These are phyloP conservation scores for Chalara sp. DNA, from an alignment of 2,329 filamentous ascomycete species.

Conservation along the genomic window DNA sequence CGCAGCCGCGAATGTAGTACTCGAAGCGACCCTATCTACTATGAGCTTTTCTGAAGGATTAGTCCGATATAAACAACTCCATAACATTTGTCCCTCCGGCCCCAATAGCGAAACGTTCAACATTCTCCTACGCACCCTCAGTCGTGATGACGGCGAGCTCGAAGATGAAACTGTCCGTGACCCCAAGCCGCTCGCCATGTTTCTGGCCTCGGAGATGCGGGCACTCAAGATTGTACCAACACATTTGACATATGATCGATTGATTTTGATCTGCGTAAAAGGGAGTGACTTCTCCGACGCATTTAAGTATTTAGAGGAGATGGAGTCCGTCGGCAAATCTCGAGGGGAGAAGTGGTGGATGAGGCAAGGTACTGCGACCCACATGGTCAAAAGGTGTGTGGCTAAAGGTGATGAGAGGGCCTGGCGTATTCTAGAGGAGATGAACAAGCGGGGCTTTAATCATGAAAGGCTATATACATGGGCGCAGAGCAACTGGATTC, in stretches of 20 bases:
- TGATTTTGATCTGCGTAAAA: conserved; percentile 49
- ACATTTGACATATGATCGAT: conserved; percentile 52
- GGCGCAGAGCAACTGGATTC: background rate
- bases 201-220: conserved; percentile 55
- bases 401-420: conserved; percentile 14
- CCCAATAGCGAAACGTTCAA: conserved; percentile 54
- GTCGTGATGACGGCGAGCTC: conserved; percentile 25
- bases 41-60: conserved; percentile 43
- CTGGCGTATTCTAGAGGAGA: conserved; percentile 19
- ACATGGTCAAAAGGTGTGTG: conserved; percentile 17
- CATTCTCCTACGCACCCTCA: conserved; percentile 30
- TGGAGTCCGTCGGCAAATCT: conserved; percentile 33
- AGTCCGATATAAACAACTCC: conserved; percentile 54
- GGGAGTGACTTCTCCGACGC: conserved; percentile 39
- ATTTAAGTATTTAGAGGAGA: conserved; percentile 42
- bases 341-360: conserved; percentile 21
- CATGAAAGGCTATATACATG: background rate
- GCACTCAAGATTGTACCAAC: conserved; percentile 47
- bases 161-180: conserved; percentile 28
- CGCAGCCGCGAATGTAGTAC: conserved; percentile 38
- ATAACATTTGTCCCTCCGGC: conserved; percentile 39
- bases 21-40: conserved; percentile 29
- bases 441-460: conserved; percentile 6
- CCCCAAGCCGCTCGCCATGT: conserved; percentile 50
- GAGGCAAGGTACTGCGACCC: conserved; percentile 20